Conservation (phyloP, 2,329 filamentous ascomycete genomes). For the Lasiodiplodia gonubiensis region DNA sequence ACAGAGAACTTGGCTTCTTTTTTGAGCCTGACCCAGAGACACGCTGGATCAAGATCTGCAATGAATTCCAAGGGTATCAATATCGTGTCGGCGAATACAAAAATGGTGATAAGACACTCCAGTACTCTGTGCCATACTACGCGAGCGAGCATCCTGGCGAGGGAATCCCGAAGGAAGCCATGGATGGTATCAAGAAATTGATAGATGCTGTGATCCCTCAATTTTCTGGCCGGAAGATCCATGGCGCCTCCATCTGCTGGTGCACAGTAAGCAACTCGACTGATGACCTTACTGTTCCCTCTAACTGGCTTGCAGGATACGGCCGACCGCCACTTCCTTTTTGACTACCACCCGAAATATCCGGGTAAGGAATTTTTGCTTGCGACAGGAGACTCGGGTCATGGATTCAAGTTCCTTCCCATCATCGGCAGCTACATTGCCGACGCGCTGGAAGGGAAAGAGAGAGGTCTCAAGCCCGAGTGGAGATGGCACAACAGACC, state of each 20-base stretch:
- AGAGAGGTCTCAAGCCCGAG: slow-evolving; percentile 27
- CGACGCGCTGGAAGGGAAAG: slow-evolving; percentile 35
- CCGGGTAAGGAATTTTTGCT: slow-evolving; percentile 34
- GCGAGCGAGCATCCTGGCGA: slow-evolving; percentile 28
- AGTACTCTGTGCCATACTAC: slow-evolving; percentile 26
- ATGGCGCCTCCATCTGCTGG: slow-evolving; percentile 29
- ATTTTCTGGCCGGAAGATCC: slow-evolving; percentile 40
- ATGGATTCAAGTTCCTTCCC: slow-evolving; percentile 43
- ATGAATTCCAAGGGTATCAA: slow-evolving; percentile 29
- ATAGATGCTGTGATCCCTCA: slow-evolving; percentile 53
- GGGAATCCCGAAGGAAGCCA: slow-evolving; percentile 38
- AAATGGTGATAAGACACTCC: slow-evolving; percentile 1
- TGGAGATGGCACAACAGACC: slow-evolving; percentile 25
- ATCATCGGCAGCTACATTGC: slow-evolving; percentile 39
- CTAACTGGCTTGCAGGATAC: slow-evolving; percentile 23
- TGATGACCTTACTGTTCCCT: too few species aligned
- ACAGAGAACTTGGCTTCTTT: slow-evolving; percentile 34
- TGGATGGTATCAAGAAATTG: slow-evolving; percentile 41
- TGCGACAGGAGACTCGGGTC: slow-evolving; percentile 39
- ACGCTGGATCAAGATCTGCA: slow-evolving; percentile 26
- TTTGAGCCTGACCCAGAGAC: slow-evolving; percentile 26
- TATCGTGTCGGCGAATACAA: slow-evolving; percentile 5
- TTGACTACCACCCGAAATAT: slow-evolving; percentile 34
- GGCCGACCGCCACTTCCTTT: slow-evolving; percentile 38
- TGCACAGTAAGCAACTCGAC: slow-evolving; percentile 25